Evolutionary conservation across 805 yeast genomes (phyloP).

Genomic region (Starmerella potacharoeniae): DNA sequence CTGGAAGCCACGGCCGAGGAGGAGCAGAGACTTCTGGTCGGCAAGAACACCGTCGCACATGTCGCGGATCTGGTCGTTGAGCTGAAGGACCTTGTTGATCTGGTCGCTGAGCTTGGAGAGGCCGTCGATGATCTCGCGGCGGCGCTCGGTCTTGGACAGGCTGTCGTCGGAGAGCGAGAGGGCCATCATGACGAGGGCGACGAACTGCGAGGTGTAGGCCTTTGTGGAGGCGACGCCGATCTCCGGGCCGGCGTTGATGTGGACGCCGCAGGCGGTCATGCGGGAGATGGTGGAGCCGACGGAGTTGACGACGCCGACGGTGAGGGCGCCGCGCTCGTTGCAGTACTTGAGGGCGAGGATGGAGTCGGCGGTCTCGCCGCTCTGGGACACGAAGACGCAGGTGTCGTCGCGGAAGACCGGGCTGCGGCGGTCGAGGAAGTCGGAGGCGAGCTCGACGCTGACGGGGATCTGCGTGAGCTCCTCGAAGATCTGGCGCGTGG

Average conservation of each 20-base stretch:
- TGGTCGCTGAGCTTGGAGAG: slow-evolving; percentile 74
- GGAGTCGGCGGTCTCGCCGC: slow-evolving; percentile 98
- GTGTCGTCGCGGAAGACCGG: slow-evolving; percentile 99
- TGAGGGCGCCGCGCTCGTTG: slow-evolving; percentile 91
- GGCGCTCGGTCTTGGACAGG: slow-evolving; percentile 63
- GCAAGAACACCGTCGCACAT: slow-evolving; percentile 65
- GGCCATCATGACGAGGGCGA: slow-evolving; percentile 95
- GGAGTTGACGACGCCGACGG: slow-evolving; percentile 93
- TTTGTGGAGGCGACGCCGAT: slow-evolving; percentile 98
- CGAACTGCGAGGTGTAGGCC: slow-evolving; percentile 96
- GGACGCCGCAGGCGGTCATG: slow-evolving; percentile 98
- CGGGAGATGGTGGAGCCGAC: slow-evolving; percentile 97
- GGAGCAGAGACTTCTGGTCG: slow-evolving; percentile 72
- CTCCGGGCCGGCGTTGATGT: slow-evolving; percentile 98
- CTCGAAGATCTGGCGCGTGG: slow-evolving; percentile 91
- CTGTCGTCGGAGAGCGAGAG: slow-evolving; percentile 88
- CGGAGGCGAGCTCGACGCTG: slow-evolving; percentile 27
- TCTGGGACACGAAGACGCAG: slow-evolving; percentile 93
- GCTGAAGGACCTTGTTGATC: slow-evolving; percentile 60
- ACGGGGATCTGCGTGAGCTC: slow-evolving; percentile 64
- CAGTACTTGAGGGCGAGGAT: slow-evolving; percentile 92
- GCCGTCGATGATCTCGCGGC: slow-evolving; percentile 75
- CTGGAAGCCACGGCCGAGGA: slow-evolving; percentile 96
- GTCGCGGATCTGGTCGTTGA: slow-evolving; percentile 62
- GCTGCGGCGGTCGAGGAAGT: slow-evolving; percentile 67